Evolutionary conservation across 495 filamentous ascomycete species (phyloP).

Genomic region (Acidiella bohemica): DNA sequence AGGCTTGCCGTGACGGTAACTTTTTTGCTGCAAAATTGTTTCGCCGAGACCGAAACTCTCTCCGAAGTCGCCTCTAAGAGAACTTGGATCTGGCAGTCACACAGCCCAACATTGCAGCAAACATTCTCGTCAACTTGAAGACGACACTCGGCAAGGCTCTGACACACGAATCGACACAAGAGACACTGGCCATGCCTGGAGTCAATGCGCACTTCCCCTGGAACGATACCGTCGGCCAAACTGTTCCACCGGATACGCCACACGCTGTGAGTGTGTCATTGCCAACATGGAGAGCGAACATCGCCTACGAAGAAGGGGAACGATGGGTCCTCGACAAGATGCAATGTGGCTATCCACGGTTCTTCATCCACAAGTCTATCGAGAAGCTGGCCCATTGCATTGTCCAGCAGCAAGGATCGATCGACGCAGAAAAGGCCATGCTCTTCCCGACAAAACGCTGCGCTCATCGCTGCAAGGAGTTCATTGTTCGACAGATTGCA

Average conservation of each 20-base stretch:
- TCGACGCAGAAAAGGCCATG: constrained; percentile 50
- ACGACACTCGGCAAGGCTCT: not conserved
- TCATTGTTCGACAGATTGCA: constrained; percentile 48
- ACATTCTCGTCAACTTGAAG: too few species aligned
- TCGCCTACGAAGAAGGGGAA: constrained; percentile 88
- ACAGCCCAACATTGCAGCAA: too few species aligned
- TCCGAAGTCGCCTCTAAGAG: too few species aligned
- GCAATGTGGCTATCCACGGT: constrained; percentile 84
- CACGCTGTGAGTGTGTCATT: constrained; percentile 83
- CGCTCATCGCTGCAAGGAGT: constrained; percentile 55
- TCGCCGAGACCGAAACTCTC: too few species aligned
- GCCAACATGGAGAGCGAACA: constrained; percentile 80
- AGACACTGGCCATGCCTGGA: constrained; percentile 15
- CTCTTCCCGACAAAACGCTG: constrained; percentile 60
- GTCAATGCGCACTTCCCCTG: constrained; percentile 4
- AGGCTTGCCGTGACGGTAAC: too few species aligned
- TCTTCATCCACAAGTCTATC: constrained; percentile 76
- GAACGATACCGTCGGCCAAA: constrained; percentile 19
- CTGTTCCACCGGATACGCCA: constrained; percentile 20
- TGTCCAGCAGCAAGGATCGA: constrained; percentile 45
- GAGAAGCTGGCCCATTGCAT: constrained; percentile 57
- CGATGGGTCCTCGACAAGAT: constrained; percentile 72
- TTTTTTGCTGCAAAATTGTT: too few species aligned
- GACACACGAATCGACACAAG: not conserved
- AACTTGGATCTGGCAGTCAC: too few species aligned